Conservation (phyloP, 805 yeast genomes). For the Candida coquimbonensis region DNA sequence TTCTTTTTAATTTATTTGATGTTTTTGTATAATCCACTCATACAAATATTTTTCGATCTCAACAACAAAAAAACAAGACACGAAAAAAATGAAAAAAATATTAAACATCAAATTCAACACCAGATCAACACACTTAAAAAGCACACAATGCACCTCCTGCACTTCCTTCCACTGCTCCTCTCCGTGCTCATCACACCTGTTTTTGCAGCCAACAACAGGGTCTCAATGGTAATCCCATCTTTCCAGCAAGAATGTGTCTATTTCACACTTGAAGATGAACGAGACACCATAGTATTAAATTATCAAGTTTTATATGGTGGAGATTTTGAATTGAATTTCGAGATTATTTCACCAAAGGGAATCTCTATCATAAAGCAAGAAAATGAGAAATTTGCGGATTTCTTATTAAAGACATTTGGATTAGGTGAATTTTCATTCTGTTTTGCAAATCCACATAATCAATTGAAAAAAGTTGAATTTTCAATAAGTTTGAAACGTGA, state of each 20-base stretch:
- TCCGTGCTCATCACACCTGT: not conserved
- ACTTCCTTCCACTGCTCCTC: not conserved
- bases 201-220: slow-evolving; percentile 3
- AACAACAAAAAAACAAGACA: too few species aligned
- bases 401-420: slow-evolving; percentile 47
- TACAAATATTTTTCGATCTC: not conserved
- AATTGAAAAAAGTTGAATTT: slow-evolving; percentile 57
- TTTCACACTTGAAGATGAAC: slow-evolving; percentile 28
- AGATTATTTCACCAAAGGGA: slow-evolving; percentile 49
- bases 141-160: not conserved
- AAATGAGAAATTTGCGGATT: slow-evolving; percentile 60
- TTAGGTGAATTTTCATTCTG: slow-evolving; percentile 62
- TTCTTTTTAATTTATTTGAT: not conserved
- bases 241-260: slow-evolving; percentile 39
- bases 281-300: slow-evolving; percentile 33
- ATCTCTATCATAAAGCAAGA: slow-evolving; percentile 40
- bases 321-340: slow-evolving; percentile 58
- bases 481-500: slow-evolving; percentile 43
- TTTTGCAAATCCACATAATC: slow-evolving; percentile 57
- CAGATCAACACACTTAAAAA: not conserved
- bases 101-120: not conserved
- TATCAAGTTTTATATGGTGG: slow-evolving; percentile 57
- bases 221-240: slow-evolving; percentile 23
- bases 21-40: not conserved
- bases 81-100: not conserved